Evolutionary conservation across 2,329 filamentous ascomycete species (phyloP), one percentile per base, ranked within the genome.

Genomic region (Chaetomium strumarium): DNA sequence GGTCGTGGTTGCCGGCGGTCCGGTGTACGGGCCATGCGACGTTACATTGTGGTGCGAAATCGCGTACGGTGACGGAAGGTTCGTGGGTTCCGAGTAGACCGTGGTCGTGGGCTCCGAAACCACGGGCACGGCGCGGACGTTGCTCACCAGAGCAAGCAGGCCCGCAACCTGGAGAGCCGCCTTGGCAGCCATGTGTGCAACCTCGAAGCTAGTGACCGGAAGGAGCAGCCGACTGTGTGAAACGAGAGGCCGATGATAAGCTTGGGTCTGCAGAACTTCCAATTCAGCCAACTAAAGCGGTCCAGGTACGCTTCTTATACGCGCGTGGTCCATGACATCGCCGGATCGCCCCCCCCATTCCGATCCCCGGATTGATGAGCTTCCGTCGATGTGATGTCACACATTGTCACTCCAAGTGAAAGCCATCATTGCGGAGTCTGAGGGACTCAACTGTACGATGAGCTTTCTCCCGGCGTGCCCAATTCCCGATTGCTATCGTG

Each of bases 21-120:
- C 88, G 2, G 70, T 79, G 66, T 75, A 92, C 0, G 85, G 77
- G 0, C 86, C 86, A 64, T 92, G 86, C 5, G 77, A 80, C 2
- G 83, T 85, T 5, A 81, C 73, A 30, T 85, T 78, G 36, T 2
- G 65, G 62, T 40, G 71, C 58, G 53, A 66, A 58, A 55, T 58
- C 8, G 52, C 52, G 41, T 37, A 57, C 42, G 14, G 53, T 34
- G 53, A 57, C 5, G 41, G 55, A 14, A 34, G 52, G 37, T 13
- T 58, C 36, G 59, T 55, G 2, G 62, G 48, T 16, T 55, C 53
- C 1, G 60, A 62, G 19, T 53, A 47, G 38, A 55, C 11, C 7
- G 49, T 55, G 13, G 49, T 63, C 24, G 59, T 56, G 3, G 60
- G 46, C 5, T 55, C 48, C 1, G 62, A 63, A 9, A 58, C 56